Conservation (phyloP, 1,139 yeast species). For the Groenewaldozyma auringiensis region DNA sequence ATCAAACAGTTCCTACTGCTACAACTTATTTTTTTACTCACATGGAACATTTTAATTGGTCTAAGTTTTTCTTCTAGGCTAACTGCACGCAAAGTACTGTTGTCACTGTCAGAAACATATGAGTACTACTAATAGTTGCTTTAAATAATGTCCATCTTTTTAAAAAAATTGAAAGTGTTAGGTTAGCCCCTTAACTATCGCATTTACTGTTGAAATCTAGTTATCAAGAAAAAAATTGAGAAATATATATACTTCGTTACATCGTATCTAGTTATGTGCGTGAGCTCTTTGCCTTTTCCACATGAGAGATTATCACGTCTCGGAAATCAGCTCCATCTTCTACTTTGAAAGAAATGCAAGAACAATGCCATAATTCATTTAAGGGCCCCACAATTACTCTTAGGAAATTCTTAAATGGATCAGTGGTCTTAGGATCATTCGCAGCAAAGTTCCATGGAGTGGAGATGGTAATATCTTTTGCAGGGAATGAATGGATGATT, state of each 20-base stretch:
- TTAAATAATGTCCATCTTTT: neutral
- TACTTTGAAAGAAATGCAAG: slow-evolving; percentile 1
- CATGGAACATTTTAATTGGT: too few relatives aligned
- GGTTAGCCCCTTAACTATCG: too few relatives aligned
- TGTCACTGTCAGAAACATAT: too few relatives aligned
- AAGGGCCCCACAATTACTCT: slow-evolving; percentile 5
- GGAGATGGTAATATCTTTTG: slow-evolving; percentile 13
- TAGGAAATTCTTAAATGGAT: neutral
- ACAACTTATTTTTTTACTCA: too few relatives aligned
- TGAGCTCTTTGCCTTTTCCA: neutral
- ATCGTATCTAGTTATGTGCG: neutral
- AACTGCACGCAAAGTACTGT: too few relatives aligned
- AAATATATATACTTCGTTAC: neutral
- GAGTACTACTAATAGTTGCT: neutral
- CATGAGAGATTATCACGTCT: neutral
- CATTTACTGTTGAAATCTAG: too few relatives aligned
- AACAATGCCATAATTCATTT: slow-evolving; percentile 13
- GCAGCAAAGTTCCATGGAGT: slow-evolving; percentile 12
- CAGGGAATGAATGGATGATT: slow-evolving; percentile 13
- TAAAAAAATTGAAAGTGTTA: too few relatives aligned
- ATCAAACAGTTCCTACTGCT: too few relatives aligned
- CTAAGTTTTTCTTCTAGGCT: too few relatives aligned
- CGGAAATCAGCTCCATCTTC: neutral
- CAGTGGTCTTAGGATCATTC: neutral
- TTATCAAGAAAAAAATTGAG: neutral